A percentile compares a stretch with the other conserved stretches of the same genome.
Evolutionary conservation across 1,284 basidiomycete species (phyloP).

Genomic region (Cutaneotrichosporon cyanovorans): DNA sequence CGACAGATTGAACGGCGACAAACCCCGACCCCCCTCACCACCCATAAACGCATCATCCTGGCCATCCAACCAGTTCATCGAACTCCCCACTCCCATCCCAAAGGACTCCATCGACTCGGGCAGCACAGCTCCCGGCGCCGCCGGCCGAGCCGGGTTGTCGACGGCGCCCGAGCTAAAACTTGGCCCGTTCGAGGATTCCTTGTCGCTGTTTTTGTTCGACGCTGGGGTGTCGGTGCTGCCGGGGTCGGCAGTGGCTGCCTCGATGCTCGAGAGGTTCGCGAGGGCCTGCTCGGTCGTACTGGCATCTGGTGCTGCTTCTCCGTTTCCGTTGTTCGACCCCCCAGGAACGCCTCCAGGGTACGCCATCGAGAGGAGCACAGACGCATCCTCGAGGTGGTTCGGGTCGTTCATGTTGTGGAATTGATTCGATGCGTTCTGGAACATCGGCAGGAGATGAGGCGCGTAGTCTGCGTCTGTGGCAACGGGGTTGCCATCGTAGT

Average conservation of each 20-base stretch:
- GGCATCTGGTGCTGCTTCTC: constrained; percentile 14
- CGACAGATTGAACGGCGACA: constrained; percentile 31
- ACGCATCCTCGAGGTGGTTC: constrained; percentile 44
- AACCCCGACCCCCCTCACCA: constrained; percentile 18
- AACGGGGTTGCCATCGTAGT: constrained; percentile 22
- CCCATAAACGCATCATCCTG: constrained; percentile 1
- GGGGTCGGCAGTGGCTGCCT: constrained; percentile 12
- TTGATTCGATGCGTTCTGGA: constrained; percentile 21
- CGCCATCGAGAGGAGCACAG: constrained; percentile 44
- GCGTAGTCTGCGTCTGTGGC: constrained; percentile 26
- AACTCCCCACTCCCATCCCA: constrained; percentile 20
- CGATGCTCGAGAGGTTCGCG: not conserved
- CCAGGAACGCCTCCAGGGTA: constrained; percentile 36
- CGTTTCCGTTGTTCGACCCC: constrained; percentile 1
- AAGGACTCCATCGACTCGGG: constrained; percentile 33
- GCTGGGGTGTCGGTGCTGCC: constrained; percentile 1
- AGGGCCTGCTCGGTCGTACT: not conserved
- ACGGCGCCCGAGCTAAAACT: constrained; percentile 23
- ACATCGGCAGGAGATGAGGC: constrained; percentile 36
- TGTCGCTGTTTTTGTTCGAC: constrained; percentile 3
- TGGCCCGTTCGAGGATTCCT: constrained; percentile 9
- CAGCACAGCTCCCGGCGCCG: constrained; percentile 22
- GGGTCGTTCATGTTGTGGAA: constrained; percentile 34
- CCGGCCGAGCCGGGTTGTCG: constrained; percentile 25
- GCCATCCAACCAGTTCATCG: constrained; percentile 36